Percentiles rank a stretch among this genome's conserved stretches.
These are phyloP conservation scores for Chrysanthemum seticuspe DNA, from an alignment of 129 eudicot species.

Conservation along the genomic window DNA sequence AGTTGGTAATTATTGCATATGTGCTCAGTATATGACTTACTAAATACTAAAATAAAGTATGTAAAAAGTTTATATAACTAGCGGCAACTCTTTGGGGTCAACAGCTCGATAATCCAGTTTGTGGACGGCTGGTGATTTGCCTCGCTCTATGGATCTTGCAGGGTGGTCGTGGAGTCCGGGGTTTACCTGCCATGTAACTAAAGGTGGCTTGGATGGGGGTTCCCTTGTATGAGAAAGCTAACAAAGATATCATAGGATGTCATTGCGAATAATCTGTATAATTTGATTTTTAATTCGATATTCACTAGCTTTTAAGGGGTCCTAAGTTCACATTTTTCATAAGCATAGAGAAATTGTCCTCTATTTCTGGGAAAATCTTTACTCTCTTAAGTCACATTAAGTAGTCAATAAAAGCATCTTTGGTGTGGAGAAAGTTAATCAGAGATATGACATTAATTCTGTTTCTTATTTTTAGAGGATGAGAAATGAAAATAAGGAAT, in stretches of 20 bases:
- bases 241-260: conserved; percentile 2
- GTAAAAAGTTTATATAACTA: neutral
- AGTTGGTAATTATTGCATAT: neutral
- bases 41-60: neutral
- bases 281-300: neutral
- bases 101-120: too few species aligned
- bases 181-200: too few species aligned
- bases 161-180: too few species aligned
- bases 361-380: neutral
- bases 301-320: neutral
- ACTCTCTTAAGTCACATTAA: neutral
- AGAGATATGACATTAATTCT: neutral
- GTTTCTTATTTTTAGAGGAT: conserved; percentile 10
- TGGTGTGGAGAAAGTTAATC: neutral
- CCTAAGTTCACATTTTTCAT: neutral
- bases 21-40: neutral
- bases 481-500: neutral
- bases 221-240: too few species aligned
- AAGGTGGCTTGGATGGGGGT: too few species aligned
- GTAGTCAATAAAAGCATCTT: too few species aligned
- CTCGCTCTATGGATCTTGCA: too few species aligned
- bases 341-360: neutral
- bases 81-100: too few species aligned
- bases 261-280: too few species aligned
- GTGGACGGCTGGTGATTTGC: too few species aligned